These are phyloP conservation scores for Clarireedia hainanense DNA, from an alignment of 2,329 filamentous ascomycete genomes.

Conservation along the genomic window DNA sequence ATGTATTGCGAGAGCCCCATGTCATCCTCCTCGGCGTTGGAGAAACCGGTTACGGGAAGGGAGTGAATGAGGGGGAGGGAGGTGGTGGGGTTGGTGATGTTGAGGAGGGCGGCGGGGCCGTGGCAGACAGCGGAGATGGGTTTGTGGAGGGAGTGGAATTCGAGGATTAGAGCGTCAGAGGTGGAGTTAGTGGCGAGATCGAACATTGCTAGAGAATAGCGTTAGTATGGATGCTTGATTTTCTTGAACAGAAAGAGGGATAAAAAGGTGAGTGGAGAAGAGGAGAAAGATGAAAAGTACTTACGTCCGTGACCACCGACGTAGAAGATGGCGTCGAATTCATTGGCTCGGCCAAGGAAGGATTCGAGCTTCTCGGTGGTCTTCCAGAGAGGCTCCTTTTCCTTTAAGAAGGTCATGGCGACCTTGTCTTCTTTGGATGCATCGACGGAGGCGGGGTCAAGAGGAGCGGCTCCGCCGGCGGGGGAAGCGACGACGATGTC, in stretches of 20 bases:
- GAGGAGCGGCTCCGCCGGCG: conserved; percentile 35
- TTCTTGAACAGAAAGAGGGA: background rate
- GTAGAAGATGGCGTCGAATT: conserved; percentile 50
- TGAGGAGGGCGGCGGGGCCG: conserved; percentile 54
- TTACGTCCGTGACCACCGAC: conserved; percentile 50
- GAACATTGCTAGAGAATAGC: conserved; percentile 20
- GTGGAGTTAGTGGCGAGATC: conserved; percentile 43
- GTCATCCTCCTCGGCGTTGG: conserved; percentile 43
- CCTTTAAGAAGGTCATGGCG: conserved; percentile 35
- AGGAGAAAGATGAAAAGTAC: conserved; percentile 16
- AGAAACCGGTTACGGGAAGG: conserved; percentile 52
- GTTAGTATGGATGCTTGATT: background rate
- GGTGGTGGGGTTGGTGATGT: conserved; percentile 41
- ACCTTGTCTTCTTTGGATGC: conserved; percentile 34
- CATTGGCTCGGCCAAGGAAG: conserved; percentile 38
- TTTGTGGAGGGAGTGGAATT: conserved; percentile 55
- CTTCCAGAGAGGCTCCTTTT: conserved; percentile 41
- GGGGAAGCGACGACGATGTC: conserved; percentile 39
- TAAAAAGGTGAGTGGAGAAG: too few relatives aligned
- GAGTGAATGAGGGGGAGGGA: conserved; percentile 48
- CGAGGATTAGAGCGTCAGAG: conserved; percentile 52
- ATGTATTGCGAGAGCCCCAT: conserved; percentile 33
- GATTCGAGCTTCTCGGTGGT: conserved; percentile 43
- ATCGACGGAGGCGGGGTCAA: conserved; percentile 38
- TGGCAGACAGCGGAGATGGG: conserved; percentile 62